Evolutionary conservation across 2,329 filamentous ascomycete genomes (phyloP), one percentile per base, ranked within the genome.

Genomic region (Arthrobotrys iridis): DNA sequence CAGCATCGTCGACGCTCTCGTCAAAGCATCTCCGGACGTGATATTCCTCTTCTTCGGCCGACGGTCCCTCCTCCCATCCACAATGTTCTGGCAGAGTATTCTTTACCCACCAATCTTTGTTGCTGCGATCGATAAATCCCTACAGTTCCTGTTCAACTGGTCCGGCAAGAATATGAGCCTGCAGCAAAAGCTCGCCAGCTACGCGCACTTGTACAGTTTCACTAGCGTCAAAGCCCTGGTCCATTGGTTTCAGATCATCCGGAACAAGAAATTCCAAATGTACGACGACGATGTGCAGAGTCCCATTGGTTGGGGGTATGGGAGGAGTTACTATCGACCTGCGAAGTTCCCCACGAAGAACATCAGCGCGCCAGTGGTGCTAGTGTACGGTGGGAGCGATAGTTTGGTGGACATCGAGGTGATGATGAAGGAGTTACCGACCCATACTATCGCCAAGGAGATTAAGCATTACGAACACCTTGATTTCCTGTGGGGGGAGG

Each of bases 181-280:
- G 0, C 89, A 90, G 68, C 95, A 99, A 82, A 99, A 99, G 81
- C 87, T 99, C 15, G 95, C 95, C 1, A 93, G 93, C 0, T 99
- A 99, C 81, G 91, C 94, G 7, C 95, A 99, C 83, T 84, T 99
- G 0, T 99, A 97, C 84, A 97, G 93, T 0, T 98, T 94, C 82
- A 97, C 94, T 0, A 96, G 92, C 81, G 97, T 93, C 68, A 99
- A 99, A 83, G 93, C 90, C 18, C 93, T 99, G 6, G 95, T 99
- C 0, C 95, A 99, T 81, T 99, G 95, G 95, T 99, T 99, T 82
- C 95, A 99, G 81, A 97, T 99, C 81, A 99, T 99, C 79, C 90
- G 95, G 77, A 97, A 94, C 80, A 92, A 93, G 79, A 93, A 89
- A 24, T 98, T 99, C 82, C 95, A 99, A 82, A 97, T 99, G 92